Evolutionary conservation across 169 alveolate genomes (phyloP), one percentile per base, ranked within the genome.

Genomic region (Plasmodium relictum): DNA sequence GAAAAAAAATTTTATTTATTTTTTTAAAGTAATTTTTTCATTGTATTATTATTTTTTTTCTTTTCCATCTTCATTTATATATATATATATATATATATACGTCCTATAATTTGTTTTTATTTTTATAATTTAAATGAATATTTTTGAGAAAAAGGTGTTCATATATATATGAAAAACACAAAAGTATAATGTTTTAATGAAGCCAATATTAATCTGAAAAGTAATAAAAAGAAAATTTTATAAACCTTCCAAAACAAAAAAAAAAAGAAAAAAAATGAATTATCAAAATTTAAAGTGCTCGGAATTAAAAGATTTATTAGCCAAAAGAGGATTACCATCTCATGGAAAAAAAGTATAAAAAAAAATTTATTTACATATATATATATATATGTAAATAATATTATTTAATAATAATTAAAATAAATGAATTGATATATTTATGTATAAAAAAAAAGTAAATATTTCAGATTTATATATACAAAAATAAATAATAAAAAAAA

Each of bases 321-420:
- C 90, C 83, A 80, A 80, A 80, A 80, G 83, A 48, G 90, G 90
- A 26, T 66, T 80, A n/a, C 90, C 90, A 14, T 80, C 90, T 14
- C 90, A 80, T 56, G 90, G 90, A 6, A 80, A 80, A 52, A 80
- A 80, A 52, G 90, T 80, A 80, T 22, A 10, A 20, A 8, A 18
- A 22, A 10, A 20, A 6, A 39, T 9, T 61, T 37, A 26, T 3
- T 45, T 31, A 31, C 2, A 4, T 65, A 26, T 65, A 26, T 9
- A 62, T 37, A 65, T 65, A 65, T 10, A 26, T 8, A 65, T 65
- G 4, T 65, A 10, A 22, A 2, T 65, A 59, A 18, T 59, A 16
- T 22, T 20, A 20, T 24, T 3, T 58, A 31, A 45, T 18, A 12
- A 50, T n/a, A 9, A 50, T 12, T 48, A 45, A 9, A 54, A 44